A percentile compares a stretch with the other conserved stretches of the same genome.
Conservation (phyloP, 2,329 filamentous ascomycete genomes). For the Mariannaea sp. region DNA sequence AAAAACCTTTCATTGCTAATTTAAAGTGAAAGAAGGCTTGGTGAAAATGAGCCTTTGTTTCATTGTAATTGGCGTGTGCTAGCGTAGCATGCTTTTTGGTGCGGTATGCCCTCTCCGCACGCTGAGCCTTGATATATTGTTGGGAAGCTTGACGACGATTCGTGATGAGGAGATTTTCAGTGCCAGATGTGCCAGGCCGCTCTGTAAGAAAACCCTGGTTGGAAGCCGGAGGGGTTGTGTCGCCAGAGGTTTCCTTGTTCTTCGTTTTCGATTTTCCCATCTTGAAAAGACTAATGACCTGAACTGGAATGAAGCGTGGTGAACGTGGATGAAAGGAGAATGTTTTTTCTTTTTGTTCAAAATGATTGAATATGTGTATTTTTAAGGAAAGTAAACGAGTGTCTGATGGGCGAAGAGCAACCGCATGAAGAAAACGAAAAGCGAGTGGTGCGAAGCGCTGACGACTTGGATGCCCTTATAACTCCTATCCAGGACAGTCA, state of each 20-base stretch:
- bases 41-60: conserved; percentile 47
- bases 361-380: too few species aligned
- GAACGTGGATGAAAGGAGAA: too few species aligned
- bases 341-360: too few species aligned
- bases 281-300: too few species aligned
- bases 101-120: conserved; percentile 49
- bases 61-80: conserved; percentile 45
- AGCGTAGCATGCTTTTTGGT: conserved; percentile 47
- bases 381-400: too few species aligned
- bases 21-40: conserved; percentile 45
- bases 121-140: conserved; percentile 45
- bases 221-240: not conserved
- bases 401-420: too few species aligned
- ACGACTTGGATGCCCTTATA: too few species aligned
- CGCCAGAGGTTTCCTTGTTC: not conserved
- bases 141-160: conserved; percentile 46
- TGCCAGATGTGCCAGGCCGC: conserved; percentile 51
- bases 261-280: conserved; percentile 15
- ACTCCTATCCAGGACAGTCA: too few species aligned
- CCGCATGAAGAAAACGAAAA: too few species aligned
- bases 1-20: conserved; percentile 40
- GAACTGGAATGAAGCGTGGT: too few species aligned
- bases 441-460: too few species aligned
- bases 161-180: conserved; percentile 48
- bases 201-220: too few species aligned